Conservation (phyloP, 2,329 filamentous ascomycete species). For the Talaromyces sp. region DNA sequence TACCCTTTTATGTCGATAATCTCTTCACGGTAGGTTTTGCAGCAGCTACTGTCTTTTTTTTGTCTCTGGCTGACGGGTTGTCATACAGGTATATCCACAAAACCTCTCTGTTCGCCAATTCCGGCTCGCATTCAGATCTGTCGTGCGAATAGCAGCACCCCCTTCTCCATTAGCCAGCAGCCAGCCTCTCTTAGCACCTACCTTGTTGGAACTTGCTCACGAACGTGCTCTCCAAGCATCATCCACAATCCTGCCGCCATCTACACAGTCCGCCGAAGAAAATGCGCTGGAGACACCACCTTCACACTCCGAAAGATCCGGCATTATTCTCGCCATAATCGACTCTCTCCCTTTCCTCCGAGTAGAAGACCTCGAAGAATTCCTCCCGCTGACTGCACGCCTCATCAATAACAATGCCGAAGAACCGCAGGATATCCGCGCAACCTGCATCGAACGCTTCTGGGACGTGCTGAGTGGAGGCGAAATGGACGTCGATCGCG, state of each 20-base stretch:
- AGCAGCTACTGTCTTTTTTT: neutral
- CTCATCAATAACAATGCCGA: conserved; percentile 56
- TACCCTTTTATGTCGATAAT: conserved; percentile 78
- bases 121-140: conserved; percentile 77
- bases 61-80: neutral
- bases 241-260: conserved; percentile 44
- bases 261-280: conserved; percentile 29
- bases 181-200: conserved; percentile 74
- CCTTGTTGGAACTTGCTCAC: conserved; percentile 71
- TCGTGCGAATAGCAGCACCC: conserved; percentile 75
- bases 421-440: conserved; percentile 52
- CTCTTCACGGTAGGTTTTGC: conserved; percentile 55
- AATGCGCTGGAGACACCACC: conserved; percentile 27
- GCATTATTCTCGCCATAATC: conserved; percentile 69
- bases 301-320: conserved; percentile 65
- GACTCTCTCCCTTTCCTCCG: conserved; percentile 73
- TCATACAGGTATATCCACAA: conserved; percentile 62
- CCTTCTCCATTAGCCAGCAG: conserved; percentile 68
- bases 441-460: conserved; percentile 64
- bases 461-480: conserved; percentile 75
- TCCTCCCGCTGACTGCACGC: conserved; percentile 68
- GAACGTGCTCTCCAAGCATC: conserved; percentile 57
- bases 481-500: conserved; percentile 83
- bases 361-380: conserved; percentile 67
- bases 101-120: conserved; percentile 81